A percentile compares a stretch with the other conserved stretches of the same genome.
These are phyloP conservation scores for Heliosperma pusillum DNA, from an alignment of 148 eudicot genomes.

Conservation along the genomic window DNA sequence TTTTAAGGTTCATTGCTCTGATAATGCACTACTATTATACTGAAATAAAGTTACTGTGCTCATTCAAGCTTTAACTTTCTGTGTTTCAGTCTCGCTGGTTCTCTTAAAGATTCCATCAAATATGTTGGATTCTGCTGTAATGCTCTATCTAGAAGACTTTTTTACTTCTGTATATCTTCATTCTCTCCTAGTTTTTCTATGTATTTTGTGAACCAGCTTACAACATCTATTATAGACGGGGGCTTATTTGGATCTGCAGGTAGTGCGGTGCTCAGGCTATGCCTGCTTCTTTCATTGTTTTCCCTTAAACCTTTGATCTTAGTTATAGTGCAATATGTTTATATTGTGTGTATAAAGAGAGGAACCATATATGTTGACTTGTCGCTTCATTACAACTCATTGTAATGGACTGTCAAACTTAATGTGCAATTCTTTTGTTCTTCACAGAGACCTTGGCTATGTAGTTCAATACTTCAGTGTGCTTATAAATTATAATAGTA, in stretches of 20 bases:
- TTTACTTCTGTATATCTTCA: no score
- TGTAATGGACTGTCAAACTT: not conserved
- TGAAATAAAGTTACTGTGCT: not conserved
- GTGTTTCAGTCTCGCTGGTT: not conserved
- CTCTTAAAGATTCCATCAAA: not conserved
- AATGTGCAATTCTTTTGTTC: not conserved
- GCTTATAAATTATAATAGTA: not conserved
- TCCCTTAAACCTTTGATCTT: not conserved
- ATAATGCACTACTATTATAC: not conserved
- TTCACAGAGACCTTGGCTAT: not conserved
- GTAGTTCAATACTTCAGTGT: not conserved
- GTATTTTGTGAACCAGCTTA: not conserved
- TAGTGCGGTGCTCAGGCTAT: not conserved
- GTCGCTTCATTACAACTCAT: not conserved
- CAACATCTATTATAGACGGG: not conserved
- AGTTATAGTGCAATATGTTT: not conserved
- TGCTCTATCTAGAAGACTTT: not conserved
- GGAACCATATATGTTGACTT: slow-evolving; percentile 1
- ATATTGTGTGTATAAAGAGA: not conserved
- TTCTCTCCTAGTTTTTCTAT: not conserved
- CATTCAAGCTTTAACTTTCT: not conserved
- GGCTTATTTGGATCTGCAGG: not conserved
- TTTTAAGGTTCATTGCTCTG: not conserved
- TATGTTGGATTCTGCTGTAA: no score
- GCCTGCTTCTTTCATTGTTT: not conserved